Conservation (phyloP, 2,329 filamentous ascomycete species). For the Colletotrichum trifolii region DNA sequence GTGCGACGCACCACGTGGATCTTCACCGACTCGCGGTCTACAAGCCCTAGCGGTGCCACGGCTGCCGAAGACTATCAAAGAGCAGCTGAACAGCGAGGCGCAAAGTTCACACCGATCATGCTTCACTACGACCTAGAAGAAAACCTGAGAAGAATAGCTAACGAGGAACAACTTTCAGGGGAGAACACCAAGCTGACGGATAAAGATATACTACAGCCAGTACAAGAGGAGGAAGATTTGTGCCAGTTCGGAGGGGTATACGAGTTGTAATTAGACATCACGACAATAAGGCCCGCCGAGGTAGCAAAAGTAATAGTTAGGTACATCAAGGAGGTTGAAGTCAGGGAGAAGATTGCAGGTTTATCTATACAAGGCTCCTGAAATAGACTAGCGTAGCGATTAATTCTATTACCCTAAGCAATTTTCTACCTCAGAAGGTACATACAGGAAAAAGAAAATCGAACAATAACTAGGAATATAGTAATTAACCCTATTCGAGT, state of each 20-base stretch:
- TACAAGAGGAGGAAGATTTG: conserved; percentile 40
- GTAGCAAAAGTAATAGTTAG: no score
- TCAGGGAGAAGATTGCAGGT: no score
- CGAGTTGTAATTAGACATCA: conserved; percentile 41
- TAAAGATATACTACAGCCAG: conserved; percentile 35
- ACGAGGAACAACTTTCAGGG: conserved; percentile 23
- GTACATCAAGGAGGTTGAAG: no score
- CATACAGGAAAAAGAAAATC: no score
- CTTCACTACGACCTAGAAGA: conserved; percentile 42
- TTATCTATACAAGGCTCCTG: no score
- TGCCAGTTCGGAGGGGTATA: conserved; percentile 38
- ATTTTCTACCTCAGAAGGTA: no score
- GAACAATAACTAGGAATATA: no score
- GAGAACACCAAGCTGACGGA: conserved; percentile 40
- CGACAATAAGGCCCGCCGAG: conserved; percentile 1
- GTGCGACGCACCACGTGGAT: conserved; percentile 38
- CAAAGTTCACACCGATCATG: conserved; percentile 43
- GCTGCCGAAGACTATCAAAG: conserved; percentile 39
- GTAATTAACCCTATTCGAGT: no score
- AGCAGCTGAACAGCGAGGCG: conserved; percentile 38
- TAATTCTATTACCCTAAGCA: no score
- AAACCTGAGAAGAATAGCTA: conserved; percentile 39
- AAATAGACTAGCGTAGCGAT: no score
- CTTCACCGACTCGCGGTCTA: conserved; percentile 41
- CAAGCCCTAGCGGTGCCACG: conserved; percentile 10